Base-by-base conservation (phyloP, 2,329 filamentous ascomycete species). In the Phyllosticta citribraziliensis region DNA sequence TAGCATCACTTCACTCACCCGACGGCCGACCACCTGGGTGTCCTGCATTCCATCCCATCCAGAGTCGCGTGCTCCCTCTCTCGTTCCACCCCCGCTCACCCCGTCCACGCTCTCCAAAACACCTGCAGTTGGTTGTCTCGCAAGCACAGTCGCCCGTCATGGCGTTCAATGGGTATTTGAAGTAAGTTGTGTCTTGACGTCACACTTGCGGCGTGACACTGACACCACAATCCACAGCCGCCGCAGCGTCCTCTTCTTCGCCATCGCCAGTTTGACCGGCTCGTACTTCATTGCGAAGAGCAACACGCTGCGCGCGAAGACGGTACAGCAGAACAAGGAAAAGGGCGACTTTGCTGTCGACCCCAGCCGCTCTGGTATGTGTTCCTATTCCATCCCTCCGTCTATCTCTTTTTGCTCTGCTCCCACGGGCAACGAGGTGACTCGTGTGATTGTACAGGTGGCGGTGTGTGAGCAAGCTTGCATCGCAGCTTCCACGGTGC, bases 241-340 rank as follows among this genome's bases (percentile, higher is more conserved):
- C 54, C 72, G 71, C 58, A 72, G 67, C 52, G 53, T 74, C 62
- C 62, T 69, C 6, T 56, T 73, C 52, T 59, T 74, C 52, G 70
- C 71, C 30, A 52, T 71, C 10, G 27, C 70, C 19, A 69, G 71
- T 6, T 64, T 75, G 17, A 68, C 69, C 22, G 68, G 70, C 54
- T 69, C 70, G 6, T 73, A 71, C 58, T 60, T 72, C 54, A 65
- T 70, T 35, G 27, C 73, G 24, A 74, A 71, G 60, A 70, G 71
- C 22, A 68, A 64, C 52, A 62, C 67, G 2, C 50, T 72, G 19
- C 66, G 68, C 9, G 64, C 64, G n/a, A 70, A 70, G 61, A 67
- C 69, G 5, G 27, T 10, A 62, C 65, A 67, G 40, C 67, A 72
- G 51, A 3, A n/a, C 2, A 47, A 47, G 40, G 40, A 47, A 14